Conservation (phyloP, 805 yeast genomes). For the Tanozyma kutaoensis region DNA sequence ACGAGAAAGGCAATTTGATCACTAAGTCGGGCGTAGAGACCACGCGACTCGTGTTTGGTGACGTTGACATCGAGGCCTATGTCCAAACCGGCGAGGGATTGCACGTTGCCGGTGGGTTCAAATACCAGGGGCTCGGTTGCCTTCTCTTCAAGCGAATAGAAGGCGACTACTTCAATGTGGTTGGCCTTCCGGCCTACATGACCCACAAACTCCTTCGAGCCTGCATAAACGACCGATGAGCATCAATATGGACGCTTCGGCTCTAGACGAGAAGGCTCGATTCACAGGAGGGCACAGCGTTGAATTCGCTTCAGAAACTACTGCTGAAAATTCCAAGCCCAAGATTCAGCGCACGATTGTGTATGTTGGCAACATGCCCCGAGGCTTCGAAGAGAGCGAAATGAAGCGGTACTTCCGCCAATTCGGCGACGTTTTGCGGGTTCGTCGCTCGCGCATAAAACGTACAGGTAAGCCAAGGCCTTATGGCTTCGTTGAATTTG, state of each 20-base stretch:
- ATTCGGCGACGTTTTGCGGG: conserved; percentile 73
- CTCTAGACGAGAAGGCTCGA: too few species aligned
- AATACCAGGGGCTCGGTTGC: conserved; percentile 65
- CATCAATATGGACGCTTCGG: too few species aligned
- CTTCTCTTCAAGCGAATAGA: conserved; percentile 44
- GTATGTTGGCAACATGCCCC: conserved; percentile 86
- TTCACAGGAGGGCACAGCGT: too few species aligned
- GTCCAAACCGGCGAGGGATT: conserved; percentile 61
- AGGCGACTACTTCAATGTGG: conserved; percentile 81
- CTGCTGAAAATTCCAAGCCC: too few species aligned
- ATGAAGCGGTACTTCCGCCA: conserved; percentile 73
- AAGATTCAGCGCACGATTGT: conserved; percentile 61
- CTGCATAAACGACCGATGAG: too few species aligned
- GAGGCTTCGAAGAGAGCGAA: conserved; percentile 79
- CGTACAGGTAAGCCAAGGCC: conserved; percentile 86
- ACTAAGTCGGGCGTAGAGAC: conserved; percentile 35
- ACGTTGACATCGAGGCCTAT: conserved; percentile 47
- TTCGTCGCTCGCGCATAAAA: conserved; percentile 78
- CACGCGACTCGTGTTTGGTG: conserved; percentile 33
- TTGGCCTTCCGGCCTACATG: conserved; percentile 61
- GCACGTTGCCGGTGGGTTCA: conserved; percentile 88
- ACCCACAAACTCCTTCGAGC: too few species aligned
- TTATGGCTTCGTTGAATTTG: conserved; percentile 83
- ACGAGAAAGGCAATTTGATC: conserved; percentile 11
- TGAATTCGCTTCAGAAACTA: too few species aligned